A percentile compares a stretch with the other conserved stretches of the same genome.
Evolutionary conservation across 768 basidiomycete species (phyloP).

Genomic region (Pulveroboletus sp.): DNA sequence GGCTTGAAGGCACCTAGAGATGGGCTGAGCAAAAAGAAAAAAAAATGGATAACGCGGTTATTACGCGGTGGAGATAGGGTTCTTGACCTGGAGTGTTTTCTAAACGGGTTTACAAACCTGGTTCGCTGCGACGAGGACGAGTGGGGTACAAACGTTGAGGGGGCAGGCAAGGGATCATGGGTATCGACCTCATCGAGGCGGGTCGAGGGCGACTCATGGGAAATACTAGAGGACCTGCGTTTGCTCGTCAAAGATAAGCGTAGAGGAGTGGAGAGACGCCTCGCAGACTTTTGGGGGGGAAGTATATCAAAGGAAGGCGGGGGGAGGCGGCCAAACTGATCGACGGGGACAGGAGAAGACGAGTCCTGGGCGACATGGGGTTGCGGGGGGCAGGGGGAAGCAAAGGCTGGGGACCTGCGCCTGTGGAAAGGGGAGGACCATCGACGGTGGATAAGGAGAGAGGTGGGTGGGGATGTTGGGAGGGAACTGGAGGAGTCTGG

Average conservation of each 20-base stretch:
- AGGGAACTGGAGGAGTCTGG: background rate
- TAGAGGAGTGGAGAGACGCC: background rate
- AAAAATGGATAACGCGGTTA: background rate
- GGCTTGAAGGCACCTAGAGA: slow-evolving; percentile 4
- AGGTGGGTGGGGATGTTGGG: background rate
- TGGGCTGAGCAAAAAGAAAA: background rate
- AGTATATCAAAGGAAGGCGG: background rate
- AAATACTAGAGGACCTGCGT: slow-evolving; percentile 7
- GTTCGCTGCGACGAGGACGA: slow-evolving; percentile 5
- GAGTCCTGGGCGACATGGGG: background rate
- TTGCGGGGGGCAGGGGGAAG: background rate
- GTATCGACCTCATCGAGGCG: background rate
- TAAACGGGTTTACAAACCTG: slow-evolving; percentile 15
- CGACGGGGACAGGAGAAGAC: background rate
- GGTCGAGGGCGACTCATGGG: background rate
- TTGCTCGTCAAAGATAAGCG: slow-evolving; percentile 7
- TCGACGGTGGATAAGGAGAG: background rate
- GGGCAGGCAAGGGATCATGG: background rate
- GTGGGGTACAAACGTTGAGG: background rate
- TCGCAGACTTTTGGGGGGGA: background rate
- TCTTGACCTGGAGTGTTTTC: slow-evolving; percentile 14
- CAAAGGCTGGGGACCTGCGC: background rate
- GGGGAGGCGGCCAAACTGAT: slow-evolving; percentile 7
- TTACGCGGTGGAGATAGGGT: slow-evolving; percentile 18
- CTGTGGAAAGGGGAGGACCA: slow-evolving; percentile 4